A percentile compares a stretch with the other conserved stretches of the same genome.
Conservation (phyloP, 2,329 filamentous ascomycete genomes). For the Hypoxylon sp. region DNA sequence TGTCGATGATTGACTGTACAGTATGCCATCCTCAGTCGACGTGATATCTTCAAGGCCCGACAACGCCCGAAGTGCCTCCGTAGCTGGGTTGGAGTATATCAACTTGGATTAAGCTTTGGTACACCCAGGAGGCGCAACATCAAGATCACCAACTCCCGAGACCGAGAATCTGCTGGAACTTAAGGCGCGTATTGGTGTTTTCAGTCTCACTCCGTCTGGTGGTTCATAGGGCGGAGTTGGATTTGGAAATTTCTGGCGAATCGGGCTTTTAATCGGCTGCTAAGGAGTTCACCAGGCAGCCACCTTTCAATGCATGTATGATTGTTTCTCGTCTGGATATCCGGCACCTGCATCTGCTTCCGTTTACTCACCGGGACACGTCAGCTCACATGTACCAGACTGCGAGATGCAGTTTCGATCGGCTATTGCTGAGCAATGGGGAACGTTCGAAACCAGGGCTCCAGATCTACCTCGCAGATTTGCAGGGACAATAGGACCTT, state of each 20-base stretch:
- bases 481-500: slow-evolving; percentile 18
- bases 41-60: background rate
- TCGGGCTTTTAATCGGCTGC: background rate
- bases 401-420: slow-evolving; percentile 6
- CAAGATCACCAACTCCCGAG: background rate
- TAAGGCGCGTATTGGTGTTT: background rate
- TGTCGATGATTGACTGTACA: too few species aligned
- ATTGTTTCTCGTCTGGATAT: background rate
- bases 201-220: background rate
- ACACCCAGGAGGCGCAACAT: background rate
- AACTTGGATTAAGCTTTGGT: background rate
- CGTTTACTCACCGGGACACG: slow-evolving; percentile 9
- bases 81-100: background rate
- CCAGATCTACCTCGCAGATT: slow-evolving; percentile 4
- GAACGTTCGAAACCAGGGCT: background rate
- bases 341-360: background rate
- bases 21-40: too few species aligned
- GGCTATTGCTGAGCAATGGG: slow-evolving; percentile 1
- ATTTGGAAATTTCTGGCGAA: background rate
- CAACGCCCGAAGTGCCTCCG: slow-evolving; percentile 8
- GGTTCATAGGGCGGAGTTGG: background rate
- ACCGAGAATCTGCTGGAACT: background rate
- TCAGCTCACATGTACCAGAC: slow-evolving; percentile 20
- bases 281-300: background rate
- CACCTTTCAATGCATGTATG: background rate